Evolutionary conservation across 306 rosid species (phyloP).

Genomic region (Prunus mira): DNA sequence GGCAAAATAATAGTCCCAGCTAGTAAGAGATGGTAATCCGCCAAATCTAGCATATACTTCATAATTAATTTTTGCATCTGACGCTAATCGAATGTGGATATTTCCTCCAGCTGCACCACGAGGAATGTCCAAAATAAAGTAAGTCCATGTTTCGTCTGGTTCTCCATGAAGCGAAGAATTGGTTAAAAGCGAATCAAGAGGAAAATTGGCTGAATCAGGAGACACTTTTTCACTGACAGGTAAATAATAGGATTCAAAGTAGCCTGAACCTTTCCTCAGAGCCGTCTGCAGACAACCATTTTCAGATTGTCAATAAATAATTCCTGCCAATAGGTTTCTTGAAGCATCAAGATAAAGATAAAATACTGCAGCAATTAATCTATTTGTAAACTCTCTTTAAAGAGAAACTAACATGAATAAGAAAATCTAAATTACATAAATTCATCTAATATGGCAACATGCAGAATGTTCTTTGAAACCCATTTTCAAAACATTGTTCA

Average conservation of each 20-base stretch:
- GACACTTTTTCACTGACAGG: slow-evolving; percentile 56
- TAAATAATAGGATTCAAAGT: slow-evolving; percentile 81
- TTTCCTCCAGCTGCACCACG: slow-evolving; percentile 89
- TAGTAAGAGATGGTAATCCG: slow-evolving; percentile 77
- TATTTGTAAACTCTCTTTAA: slow-evolving; percentile 9
- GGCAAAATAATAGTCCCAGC: slow-evolving; percentile 78
- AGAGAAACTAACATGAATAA: not conserved
- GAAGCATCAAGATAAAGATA: slow-evolving; percentile 37
- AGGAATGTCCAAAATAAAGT: slow-evolving; percentile 73
- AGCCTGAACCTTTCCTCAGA: slow-evolving; percentile 49
- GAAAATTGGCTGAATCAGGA: slow-evolving; percentile 56
- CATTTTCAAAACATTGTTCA: no score
- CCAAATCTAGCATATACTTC: slow-evolving; percentile 88
- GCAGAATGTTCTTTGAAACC: not conserved
- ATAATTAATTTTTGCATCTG: slow-evolving; percentile 48
- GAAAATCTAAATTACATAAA: not conserved
- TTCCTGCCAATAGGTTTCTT: slow-evolving; percentile 34
- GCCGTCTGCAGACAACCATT: slow-evolving; percentile 84
- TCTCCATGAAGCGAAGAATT: slow-evolving; percentile 43
- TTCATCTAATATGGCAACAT: not conserved
- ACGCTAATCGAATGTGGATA: slow-evolving; percentile 57
- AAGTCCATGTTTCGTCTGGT: slow-evolving; percentile 61
- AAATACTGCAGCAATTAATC: slow-evolving; percentile 20
- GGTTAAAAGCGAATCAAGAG: slow-evolving; percentile 68
- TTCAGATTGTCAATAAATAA: slow-evolving; percentile 48